Evolutionary conservation across 495 filamentous ascomycete genomes (phyloP).

Genomic region (Venustampulla echinocandica): DNA sequence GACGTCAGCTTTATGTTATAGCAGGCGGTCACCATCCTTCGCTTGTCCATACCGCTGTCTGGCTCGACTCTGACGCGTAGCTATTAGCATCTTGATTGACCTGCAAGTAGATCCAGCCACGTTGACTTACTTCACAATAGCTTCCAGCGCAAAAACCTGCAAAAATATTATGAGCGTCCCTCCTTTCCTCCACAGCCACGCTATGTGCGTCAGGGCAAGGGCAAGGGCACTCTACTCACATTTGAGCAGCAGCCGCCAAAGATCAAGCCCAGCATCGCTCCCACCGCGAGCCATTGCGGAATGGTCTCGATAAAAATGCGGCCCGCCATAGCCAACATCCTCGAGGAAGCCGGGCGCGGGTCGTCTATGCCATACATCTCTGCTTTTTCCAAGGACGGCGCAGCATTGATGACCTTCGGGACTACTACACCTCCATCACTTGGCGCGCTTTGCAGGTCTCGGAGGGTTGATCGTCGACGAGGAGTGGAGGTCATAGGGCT

Average conservation of each 20-base stretch:
- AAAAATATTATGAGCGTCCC: constrained; percentile 19
- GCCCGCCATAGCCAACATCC: constrained; percentile 43
- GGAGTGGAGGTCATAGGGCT: constrained; percentile 16
- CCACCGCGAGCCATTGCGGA: constrained; percentile 57
- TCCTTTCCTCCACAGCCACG: no score
- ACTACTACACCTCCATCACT: constrained; percentile 23
- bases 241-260: constrained; percentile 98
- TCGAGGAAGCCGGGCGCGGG: constrained; percentile 42
- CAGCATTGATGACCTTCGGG: constrained; percentile 46
- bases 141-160: constrained; percentile 87
- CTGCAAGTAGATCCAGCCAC: neutral
- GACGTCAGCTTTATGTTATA: constrained; percentile 6
- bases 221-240: constrained; percentile 41
- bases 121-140: constrained; percentile 72
- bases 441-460: constrained; percentile 23
- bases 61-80: constrained; percentile 43
- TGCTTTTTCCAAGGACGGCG: constrained; percentile 46
- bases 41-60: constrained; percentile 40
- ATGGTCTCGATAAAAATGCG: constrained; percentile 53
- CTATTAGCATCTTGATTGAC: constrained; percentile 16
- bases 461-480: constrained; percentile 21
- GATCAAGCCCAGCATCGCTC: constrained; percentile 74
- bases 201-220: constrained; percentile 3
- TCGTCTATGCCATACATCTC: constrained; percentile 49
- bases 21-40: constrained; percentile 12